Percentiles rank a stretch among this genome's conserved stretches.
phyloP scores from a whole-genome alignment of 2,329 filamentous ascomycete genomes.

The Neurospora sp. region DNA sequence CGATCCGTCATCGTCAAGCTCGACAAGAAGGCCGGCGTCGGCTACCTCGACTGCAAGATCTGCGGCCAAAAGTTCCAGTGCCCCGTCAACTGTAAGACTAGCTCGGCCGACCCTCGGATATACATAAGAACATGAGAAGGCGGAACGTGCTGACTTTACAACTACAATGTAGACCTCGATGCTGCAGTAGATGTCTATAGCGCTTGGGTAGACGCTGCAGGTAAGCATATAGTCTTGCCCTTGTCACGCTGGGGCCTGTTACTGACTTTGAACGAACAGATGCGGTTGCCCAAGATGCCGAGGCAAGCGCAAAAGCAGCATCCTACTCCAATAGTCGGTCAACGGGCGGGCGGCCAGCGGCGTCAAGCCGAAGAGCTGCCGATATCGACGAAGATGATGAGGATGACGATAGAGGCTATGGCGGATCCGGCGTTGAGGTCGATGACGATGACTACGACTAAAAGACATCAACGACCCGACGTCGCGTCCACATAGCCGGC shows the following conservation, averaged over 20 bases:
- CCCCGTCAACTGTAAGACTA: conserved; percentile 71
- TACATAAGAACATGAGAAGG: neutral
- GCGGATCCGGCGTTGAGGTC: conserved; percentile 37
- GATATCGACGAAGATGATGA: conserved; percentile 29
- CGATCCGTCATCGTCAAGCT: conserved; percentile 84
- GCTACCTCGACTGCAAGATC: conserved; percentile 78
- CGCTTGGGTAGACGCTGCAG: conserved; percentile 89
- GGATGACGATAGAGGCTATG: conserved; percentile 41
- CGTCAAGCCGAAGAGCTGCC: conserved; percentile 11
- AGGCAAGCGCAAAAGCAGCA: neutral
- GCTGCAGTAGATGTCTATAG: conserved; percentile 91
- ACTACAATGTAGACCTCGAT: conserved; percentile 57
- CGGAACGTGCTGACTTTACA: conserved; percentile 2
- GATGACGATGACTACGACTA: conserved; percentile 47
- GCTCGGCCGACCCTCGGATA: neutral
- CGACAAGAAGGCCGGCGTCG: conserved; percentile 85
- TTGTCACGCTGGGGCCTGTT: neutral
- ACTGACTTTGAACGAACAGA: conserved; percentile 9
- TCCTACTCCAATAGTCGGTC: conserved; percentile 1
- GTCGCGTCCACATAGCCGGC: neutral
- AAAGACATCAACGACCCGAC: conserved; percentile 13
- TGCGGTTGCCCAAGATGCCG: conserved; percentile 18
- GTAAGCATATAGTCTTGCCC: conserved; percentile 25
- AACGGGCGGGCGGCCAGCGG: conserved; percentile 5
- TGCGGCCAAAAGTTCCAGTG: conserved; percentile 93